Evolutionary conservation across 176 grass and related monocot species (phyloP).

Genomic region (Raddia guianensis): DNA sequence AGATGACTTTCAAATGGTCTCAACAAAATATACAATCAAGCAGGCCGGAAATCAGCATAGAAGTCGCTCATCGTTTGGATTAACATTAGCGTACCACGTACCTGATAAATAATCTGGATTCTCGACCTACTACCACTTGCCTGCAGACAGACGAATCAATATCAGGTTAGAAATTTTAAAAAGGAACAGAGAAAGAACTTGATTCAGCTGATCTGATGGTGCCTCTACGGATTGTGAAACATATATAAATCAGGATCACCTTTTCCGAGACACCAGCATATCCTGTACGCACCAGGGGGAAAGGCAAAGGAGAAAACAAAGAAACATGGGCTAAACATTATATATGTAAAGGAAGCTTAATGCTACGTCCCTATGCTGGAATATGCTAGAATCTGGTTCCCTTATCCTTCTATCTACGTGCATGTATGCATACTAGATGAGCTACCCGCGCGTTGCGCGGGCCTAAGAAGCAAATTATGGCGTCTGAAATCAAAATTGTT

Average conservation of each 20-base stretch:
- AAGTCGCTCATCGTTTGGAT: too few relatives aligned
- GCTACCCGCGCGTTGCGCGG: not conserved
- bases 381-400: slow-evolving; percentile 38
- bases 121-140: not conserved
- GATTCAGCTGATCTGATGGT: not conserved
- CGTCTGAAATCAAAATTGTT: too few relatives aligned
- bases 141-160: not conserved
- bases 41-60: too few relatives aligned
- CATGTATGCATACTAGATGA: not conserved
- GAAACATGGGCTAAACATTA: slow-evolving; percentile 20
- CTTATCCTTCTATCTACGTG: not conserved
- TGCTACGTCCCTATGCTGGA: not conserved
- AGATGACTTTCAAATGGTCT: too few relatives aligned
- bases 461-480: too few relatives aligned
- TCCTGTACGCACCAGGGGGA: slow-evolving; percentile 27
- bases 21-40: too few relatives aligned
- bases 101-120: not conserved
- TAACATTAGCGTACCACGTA: not conserved
- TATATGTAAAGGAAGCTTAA: slow-evolving; percentile 6
- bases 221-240: not conserved
- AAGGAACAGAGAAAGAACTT: not conserved
- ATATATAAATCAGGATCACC: not conserved
- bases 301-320: not conserved
- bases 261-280: slow-evolving; percentile 10
- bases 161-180: not conserved